A percentile compares a stretch with the other conserved stretches of the same genome.
Evolutionary conservation across 2,329 filamentous ascomycete species (phyloP).

Genomic region (Paramyrothecium sp.): DNA sequence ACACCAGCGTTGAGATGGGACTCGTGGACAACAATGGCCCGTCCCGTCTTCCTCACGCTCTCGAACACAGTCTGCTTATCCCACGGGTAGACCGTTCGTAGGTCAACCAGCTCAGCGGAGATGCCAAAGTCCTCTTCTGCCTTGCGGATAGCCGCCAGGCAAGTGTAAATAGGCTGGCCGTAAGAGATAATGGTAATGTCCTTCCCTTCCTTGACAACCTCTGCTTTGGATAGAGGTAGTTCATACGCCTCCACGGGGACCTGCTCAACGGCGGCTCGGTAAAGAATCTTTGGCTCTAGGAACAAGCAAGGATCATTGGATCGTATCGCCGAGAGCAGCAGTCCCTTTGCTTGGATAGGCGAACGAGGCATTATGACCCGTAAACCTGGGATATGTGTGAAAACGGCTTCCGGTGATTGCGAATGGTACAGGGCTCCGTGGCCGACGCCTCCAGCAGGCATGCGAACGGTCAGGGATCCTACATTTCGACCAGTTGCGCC

Average conservation of each 20-base stretch:
- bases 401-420: slow-evolving; percentile 84
- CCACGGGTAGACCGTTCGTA: slow-evolving; percentile 90
- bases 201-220: slow-evolving; percentile 76
- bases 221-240: slow-evolving; percentile 83
- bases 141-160: slow-evolving; percentile 71
- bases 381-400: slow-evolving; percentile 83
- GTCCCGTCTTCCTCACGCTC: slow-evolving; percentile 83
- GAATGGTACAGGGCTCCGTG: slow-evolving; percentile 88
- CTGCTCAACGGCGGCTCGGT: slow-evolving; percentile 87
- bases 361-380: slow-evolving; percentile 84
- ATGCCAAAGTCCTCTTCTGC: slow-evolving; percentile 74
- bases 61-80: slow-evolving; percentile 76
- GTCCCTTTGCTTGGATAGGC: slow-evolving; percentile 83
- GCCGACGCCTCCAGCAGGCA: slow-evolving; percentile 88
- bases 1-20: slow-evolving; percentile 88
- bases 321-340: slow-evolving; percentile 74
- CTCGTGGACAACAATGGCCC: slow-evolving; percentile 87
- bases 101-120: slow-evolving; percentile 80
- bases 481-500: slow-evolving; percentile 56
- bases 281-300: slow-evolving; percentile 92
- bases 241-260: slow-evolving; percentile 79
- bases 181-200: slow-evolving; percentile 86
- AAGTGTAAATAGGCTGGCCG: slow-evolving; percentile 85
- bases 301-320: slow-evolving; percentile 87
- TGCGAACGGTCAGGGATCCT: slow-evolving; percentile 81